A percentile compares a stretch with the other conserved stretches of the same genome.
phyloP scores from a whole-genome alignment of 352 stramenopile genomes.

The Globisporangium middletonii region DNA sequence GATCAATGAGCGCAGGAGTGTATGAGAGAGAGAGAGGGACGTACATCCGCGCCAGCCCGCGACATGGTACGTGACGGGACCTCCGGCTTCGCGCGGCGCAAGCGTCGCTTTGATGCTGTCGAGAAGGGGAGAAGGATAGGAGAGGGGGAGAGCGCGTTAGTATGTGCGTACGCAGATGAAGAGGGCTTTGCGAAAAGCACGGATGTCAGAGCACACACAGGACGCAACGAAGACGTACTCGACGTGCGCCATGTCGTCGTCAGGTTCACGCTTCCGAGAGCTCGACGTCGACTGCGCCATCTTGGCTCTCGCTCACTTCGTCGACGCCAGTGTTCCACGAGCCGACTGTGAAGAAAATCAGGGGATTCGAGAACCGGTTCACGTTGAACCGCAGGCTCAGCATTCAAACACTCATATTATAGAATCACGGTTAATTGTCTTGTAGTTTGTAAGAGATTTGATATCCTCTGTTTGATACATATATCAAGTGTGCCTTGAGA shows the following conservation, averaged over 20 bases:
- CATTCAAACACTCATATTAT: no score
- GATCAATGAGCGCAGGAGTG: neutral
- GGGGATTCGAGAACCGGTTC: no score
- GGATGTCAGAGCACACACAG: neutral
- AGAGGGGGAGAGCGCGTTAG: neutral
- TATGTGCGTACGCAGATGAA: no score
- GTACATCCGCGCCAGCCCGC: slow-evolving; percentile 64
- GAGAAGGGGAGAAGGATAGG: neutral
- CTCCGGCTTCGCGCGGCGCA: slow-evolving; percentile 12
- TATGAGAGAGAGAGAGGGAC: slow-evolving; percentile 1
- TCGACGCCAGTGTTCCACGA: no score
- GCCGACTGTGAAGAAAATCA: no score
- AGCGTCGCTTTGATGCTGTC: slow-evolving; percentile 41
- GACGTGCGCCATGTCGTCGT: slow-evolving; percentile 37
- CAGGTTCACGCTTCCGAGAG: slow-evolving; percentile 19
- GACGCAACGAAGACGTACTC: slow-evolving; percentile 31
- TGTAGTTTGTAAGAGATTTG: no score
- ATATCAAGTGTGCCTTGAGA: no score
- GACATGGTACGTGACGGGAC: slow-evolving; percentile 49
- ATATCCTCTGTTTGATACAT: no score
- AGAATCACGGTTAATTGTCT: no score
- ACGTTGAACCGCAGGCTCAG: no score
- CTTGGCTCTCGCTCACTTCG: neutral
- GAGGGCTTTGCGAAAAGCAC: no score
- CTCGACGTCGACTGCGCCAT: slow-evolving; percentile 9